These are phyloP conservation scores for Babesia caballi DNA, from an alignment of 169 alveolate genomes.

Conservation along the genomic window DNA sequence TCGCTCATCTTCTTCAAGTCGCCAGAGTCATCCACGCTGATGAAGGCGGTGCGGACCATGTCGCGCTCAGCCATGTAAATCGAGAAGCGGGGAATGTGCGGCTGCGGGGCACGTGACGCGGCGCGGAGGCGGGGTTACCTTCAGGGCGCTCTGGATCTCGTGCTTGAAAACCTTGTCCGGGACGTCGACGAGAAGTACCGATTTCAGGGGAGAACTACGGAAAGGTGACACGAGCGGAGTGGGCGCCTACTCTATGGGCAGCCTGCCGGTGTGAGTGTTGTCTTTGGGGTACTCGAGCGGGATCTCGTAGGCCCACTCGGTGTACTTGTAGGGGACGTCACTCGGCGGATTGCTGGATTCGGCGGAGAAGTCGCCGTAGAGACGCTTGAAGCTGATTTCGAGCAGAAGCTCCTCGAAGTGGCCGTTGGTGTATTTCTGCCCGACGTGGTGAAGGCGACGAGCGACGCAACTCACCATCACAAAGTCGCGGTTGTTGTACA, in stretches of 20 bases:
- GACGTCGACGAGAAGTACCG: constrained; percentile 63
- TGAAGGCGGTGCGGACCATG: constrained; percentile 56
- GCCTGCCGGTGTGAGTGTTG: constrained; percentile 5
- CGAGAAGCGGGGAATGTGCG: constrained; percentile 19
- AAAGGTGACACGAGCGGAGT: neutral
- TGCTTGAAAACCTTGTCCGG: constrained; percentile 55
- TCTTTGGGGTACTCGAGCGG: constrained; percentile 63
- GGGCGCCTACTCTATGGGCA: constrained; percentile 35
- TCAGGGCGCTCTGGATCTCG: constrained; percentile 39
- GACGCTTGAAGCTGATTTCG: constrained; percentile 57
- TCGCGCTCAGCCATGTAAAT: constrained; percentile 65
- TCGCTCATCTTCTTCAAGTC: constrained; percentile 41
- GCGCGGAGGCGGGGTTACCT: constrained; percentile 3
- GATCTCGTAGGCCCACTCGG: constrained; percentile 65
- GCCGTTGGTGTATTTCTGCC: constrained; percentile 54
- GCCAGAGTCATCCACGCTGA: constrained; percentile 42
- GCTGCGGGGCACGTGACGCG: neutral
- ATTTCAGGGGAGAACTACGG: constrained; percentile 45
- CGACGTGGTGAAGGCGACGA: neutral
- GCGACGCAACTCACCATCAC: constrained; percentile 9
- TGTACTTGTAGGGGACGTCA: constrained; percentile 32
- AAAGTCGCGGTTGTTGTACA: constrained; percentile 32
- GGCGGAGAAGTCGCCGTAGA: constrained; percentile 35
- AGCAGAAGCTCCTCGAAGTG: constrained; percentile 45
- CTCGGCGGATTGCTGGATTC: constrained; percentile 1